Evolutionary conservation across 202 grass and related monocot genomes (phyloP), one percentile per base, ranked within the genome.

Genomic region (Schoenoplectus triqueter): DNA sequence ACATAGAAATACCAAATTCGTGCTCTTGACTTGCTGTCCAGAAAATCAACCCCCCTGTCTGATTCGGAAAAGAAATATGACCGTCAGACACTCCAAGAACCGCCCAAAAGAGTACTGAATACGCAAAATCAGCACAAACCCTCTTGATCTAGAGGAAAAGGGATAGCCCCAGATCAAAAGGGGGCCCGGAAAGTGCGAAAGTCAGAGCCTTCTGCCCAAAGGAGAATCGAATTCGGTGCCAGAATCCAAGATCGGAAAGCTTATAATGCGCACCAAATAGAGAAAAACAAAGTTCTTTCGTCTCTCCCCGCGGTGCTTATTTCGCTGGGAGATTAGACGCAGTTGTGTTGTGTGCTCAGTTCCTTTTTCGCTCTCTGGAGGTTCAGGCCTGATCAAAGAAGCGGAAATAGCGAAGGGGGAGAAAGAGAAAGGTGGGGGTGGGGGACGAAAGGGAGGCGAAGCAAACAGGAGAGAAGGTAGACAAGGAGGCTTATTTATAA

Each of bases 241-340:
- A 57, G 70, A 83, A 17, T 55, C 48, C 63, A 69, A 83, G 65
- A 83, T 83, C 65, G 48, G 81, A 59, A 31, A 83, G 81, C 20
- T 83, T 83, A 66, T 46, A 70, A 82, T 82, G 80, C 72, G 72
- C 62, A 82, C 47, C 62, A 66, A 82, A 82, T 66, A 50, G 80
- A 81, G 60, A 82, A 51, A 49, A 49, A 10, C 80, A 9, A n/a
- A 67, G 80, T 62, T 44, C 21, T 19, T 63, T 49, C 18, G 3
- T n/a, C 76, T 80, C 20, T 17, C 51, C n/a, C 75, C 1, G 20
- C 1, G 10, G 63, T 18, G 14, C 76, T 63, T 62, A 80, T 60
- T 55, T 64, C 57, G 54, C 54, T 63, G 4, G 42, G 67, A 70
- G 41, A 70, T 46, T 47, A 7, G 10, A 70, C 40, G 67, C 67